phyloP scores from a whole-genome alignment of 768 basidiomycete genomes.

The Lactarius pseudohatsudake region DNA sequence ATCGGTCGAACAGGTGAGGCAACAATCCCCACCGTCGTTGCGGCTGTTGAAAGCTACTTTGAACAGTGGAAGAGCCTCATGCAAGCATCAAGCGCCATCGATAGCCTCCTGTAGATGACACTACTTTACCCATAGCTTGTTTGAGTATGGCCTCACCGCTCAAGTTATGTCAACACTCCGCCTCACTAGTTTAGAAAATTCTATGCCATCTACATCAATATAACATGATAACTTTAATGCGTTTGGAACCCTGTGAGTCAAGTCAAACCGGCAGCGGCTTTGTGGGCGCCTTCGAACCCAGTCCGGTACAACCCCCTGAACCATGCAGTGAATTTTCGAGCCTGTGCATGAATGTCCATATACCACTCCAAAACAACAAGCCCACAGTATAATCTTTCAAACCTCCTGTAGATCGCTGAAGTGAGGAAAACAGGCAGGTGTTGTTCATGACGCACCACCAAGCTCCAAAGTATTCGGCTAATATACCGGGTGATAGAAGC shows the following conservation, averaged over 20 bases:
- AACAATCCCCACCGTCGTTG: neutral
- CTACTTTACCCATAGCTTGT: neutral
- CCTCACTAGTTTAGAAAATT: neutral
- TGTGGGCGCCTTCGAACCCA: constrained; percentile 65
- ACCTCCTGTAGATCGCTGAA: constrained; percentile 48
- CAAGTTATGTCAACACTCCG: neutral
- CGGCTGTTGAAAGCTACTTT: constrained; percentile 31
- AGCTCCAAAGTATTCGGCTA: constrained; percentile 50
- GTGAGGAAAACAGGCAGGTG: neutral
- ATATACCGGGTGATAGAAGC: constrained; percentile 47
- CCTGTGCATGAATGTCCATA: constrained; percentile 62
- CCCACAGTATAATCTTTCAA: constrained; percentile 50
- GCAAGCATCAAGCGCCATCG: constrained; percentile 16
- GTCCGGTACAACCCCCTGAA: constrained; percentile 55
- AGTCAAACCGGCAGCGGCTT: constrained; percentile 69
- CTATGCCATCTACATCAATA: constrained; percentile 22
- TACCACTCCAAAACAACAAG: constrained; percentile 55
- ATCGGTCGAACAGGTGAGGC: constrained; percentile 56
- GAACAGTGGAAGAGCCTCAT: constrained; percentile 37
- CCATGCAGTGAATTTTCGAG: constrained; percentile 61
- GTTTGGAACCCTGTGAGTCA: constrained; percentile 23
- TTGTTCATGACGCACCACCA: constrained; percentile 61
- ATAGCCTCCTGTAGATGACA: constrained; percentile 13
- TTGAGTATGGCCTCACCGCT: neutral
- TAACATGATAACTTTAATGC: constrained; percentile 25